Percentiles rank a stretch among this genome's conserved stretches.
Evolutionary conservation across 202 grass and related monocot genomes (phyloP).

Genomic region (Cymbopogon flexuosus): DNA sequence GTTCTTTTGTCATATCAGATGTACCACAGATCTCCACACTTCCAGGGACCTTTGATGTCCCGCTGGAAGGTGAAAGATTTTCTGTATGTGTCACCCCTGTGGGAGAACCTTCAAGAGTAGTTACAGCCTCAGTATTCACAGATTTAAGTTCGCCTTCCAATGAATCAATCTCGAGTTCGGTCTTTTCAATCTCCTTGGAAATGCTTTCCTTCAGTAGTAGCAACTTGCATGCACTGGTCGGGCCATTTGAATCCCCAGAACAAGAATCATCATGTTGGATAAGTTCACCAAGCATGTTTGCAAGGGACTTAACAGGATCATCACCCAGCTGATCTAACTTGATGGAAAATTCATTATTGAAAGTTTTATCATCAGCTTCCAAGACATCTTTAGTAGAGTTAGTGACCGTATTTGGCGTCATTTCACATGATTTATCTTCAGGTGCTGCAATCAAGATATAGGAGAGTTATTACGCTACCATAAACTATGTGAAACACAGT

Average conservation of each 20-base stretch:
- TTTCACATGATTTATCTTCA: slow-evolving; percentile 56
- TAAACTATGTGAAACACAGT: background rate
- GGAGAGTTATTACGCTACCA: slow-evolving; percentile 1
- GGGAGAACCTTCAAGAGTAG: slow-evolving; percentile 23
- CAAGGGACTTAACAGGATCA: slow-evolving; percentile 50
- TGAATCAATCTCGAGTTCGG: slow-evolving; percentile 82
- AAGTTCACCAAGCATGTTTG: slow-evolving; percentile 51
- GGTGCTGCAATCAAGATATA: slow-evolving; percentile 45
- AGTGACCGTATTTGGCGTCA: slow-evolving; percentile 27
- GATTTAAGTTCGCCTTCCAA: slow-evolving; percentile 78
- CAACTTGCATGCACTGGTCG: slow-evolving; percentile 51
- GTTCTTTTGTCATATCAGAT: slow-evolving; percentile 31
- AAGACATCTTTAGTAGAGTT: slow-evolving; percentile 32
- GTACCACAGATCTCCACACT: slow-evolving; percentile 5
- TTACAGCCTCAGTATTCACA: slow-evolving; percentile 21
- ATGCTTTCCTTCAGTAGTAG: slow-evolving; percentile 64
- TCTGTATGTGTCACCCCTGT: slow-evolving; percentile 15
- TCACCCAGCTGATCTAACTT: slow-evolving; percentile 49
- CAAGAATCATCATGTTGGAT: slow-evolving; percentile 62
- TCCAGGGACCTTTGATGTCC: slow-evolving; percentile 32
- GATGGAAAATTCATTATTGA: slow-evolving; percentile 23
- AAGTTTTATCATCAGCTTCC: slow-evolving; percentile 26
- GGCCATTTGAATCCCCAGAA: slow-evolving; percentile 59
- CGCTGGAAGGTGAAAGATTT: slow-evolving; percentile 41
- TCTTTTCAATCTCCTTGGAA: slow-evolving; percentile 78